Evolutionary conservation across 2,329 filamentous ascomycete genomes (phyloP).

Genomic region (Fusarium continuum): DNA sequence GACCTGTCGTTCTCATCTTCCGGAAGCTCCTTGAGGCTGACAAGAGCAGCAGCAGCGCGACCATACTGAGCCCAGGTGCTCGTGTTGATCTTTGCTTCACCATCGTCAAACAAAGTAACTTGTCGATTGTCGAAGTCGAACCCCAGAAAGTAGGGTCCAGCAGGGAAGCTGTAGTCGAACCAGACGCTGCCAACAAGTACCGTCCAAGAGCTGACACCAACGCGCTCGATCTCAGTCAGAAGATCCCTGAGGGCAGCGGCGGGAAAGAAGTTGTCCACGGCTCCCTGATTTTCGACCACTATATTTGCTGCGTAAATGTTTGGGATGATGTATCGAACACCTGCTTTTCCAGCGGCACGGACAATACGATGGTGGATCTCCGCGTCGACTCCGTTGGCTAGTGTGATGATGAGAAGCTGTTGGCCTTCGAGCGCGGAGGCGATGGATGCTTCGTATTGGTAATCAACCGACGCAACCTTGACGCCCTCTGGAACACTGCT

Average conservation of each 20-base stretch:
- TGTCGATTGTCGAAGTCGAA: slow-evolving; percentile 58
- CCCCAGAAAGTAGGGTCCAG: slow-evolving; percentile 43
- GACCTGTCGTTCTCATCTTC: not conserved
- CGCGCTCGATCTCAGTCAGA: not conserved
- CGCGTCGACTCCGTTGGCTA: slow-evolving; percentile 48
- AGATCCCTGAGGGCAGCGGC: not conserved
- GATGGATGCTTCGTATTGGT: slow-evolving; percentile 52
- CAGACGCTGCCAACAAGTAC: slow-evolving; percentile 16
- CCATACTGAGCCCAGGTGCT: slow-evolving; percentile 8
- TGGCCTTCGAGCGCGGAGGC: slow-evolving; percentile 59
- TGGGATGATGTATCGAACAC: slow-evolving; percentile 57
- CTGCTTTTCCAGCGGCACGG: slow-evolving; percentile 57
- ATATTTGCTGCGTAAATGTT: slow-evolving; percentile 52
- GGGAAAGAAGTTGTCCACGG: not conserved
- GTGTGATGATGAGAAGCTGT: slow-evolving; percentile 60
- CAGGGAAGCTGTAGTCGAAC: slow-evolving; percentile 16
- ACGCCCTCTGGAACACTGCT: slow-evolving; percentile 53
- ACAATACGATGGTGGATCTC: slow-evolving; percentile 55
- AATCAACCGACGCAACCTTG: slow-evolving; percentile 51
- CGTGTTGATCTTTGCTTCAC: not conserved
- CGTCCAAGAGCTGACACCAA: slow-evolving; percentile 12
- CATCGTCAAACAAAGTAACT: slow-evolving; percentile 31
- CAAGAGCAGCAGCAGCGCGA: not conserved
- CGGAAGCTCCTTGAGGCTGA: not conserved
- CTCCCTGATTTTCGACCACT: slow-evolving; percentile 1